phyloP scores from a whole-genome alignment of 257 asterid genomes.

The Paraleonurus japonicus region DNA sequence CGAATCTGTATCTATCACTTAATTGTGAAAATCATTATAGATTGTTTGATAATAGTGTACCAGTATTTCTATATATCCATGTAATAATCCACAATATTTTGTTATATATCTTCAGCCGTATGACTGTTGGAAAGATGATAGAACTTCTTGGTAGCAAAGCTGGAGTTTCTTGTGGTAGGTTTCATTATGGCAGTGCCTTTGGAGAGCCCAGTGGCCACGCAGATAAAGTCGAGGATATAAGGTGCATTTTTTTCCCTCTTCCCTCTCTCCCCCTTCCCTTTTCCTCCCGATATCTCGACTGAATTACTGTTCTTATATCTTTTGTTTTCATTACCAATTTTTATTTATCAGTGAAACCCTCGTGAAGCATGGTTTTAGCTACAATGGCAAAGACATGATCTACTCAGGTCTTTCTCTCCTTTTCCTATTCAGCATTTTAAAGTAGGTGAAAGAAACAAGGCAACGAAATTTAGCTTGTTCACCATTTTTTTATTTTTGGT shows the following conservation, averaged over 20 bases:
- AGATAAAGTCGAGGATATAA: conserved; percentile 83
- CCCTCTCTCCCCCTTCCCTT: conserved; percentile 15
- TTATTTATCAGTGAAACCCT: conserved; percentile 77
- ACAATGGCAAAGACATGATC: conserved; percentile 87
- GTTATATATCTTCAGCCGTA: conserved; percentile 61
- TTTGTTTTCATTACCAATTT: conserved; percentile 22
- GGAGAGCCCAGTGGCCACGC: conserved; percentile 99
- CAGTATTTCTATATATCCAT: neutral
- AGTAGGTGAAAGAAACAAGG: neutral
- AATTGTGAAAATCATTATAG: neutral
- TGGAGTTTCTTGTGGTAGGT: conserved; percentile 95
- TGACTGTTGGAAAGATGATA: conserved; percentile 98
- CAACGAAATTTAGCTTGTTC: neutral
- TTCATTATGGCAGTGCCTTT: conserved; percentile 97
- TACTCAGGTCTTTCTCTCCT: conserved; percentile 62
- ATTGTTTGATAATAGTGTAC: conserved; percentile 10
- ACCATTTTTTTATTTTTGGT: neutral
- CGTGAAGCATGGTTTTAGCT: conserved; percentile 88
- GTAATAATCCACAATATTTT: conserved; percentile 22
- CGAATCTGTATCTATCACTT: neutral
- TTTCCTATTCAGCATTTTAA: conserved; percentile 9
- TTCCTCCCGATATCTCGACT: conserved; percentile 12
- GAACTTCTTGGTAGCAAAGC: conserved; percentile 98
- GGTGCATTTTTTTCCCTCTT: conserved; percentile 51
- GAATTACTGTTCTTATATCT: conserved; percentile 15